These are phyloP conservation scores for Aleurites moluccanus DNA, from an alignment of 441 rosid species.

Conservation along the genomic window DNA sequence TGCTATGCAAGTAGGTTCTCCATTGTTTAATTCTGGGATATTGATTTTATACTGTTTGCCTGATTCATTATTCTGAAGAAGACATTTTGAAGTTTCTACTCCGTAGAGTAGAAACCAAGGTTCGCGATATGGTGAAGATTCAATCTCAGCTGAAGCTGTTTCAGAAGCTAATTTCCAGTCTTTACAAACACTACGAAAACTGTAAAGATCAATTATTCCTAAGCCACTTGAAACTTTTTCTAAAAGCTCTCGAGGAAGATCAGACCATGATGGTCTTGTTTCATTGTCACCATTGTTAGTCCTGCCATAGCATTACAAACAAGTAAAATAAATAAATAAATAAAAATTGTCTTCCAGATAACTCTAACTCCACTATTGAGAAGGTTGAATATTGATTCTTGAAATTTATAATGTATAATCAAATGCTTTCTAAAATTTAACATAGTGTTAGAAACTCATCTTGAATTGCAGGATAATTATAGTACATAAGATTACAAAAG, in stretches of 20 bases:
- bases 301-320: not conserved
- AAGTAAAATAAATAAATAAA: not conserved
- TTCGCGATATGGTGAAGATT: not conserved
- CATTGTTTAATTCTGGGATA: constrained; percentile 23
- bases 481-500: too few relatives aligned
- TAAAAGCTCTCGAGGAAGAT: constrained; percentile 28
- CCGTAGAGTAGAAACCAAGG: constrained; percentile 34
- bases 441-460: too few relatives aligned
- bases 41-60: constrained; percentile 10
- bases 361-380: too few relatives aligned
- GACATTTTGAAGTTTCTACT: constrained; percentile 11
- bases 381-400: not conserved
- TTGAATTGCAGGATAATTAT: too few relatives aligned
- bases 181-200: constrained; percentile 31
- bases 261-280: constrained; percentile 17
- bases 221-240: constrained; percentile 18
- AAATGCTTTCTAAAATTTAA: too few relatives aligned
- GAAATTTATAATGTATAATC: too few relatives aligned
- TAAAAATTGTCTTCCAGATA: too few relatives aligned
- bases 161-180: constrained; percentile 27
- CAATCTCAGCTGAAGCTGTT: constrained; percentile 21
- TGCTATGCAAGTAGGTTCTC: constrained; percentile 23
- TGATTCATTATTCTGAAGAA: not conserved
- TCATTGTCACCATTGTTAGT: not conserved
- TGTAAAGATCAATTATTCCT: constrained; percentile 27